Base-by-base conservation (phyloP, 306 rosid genomes). In the Castanospermum australe region DNA sequence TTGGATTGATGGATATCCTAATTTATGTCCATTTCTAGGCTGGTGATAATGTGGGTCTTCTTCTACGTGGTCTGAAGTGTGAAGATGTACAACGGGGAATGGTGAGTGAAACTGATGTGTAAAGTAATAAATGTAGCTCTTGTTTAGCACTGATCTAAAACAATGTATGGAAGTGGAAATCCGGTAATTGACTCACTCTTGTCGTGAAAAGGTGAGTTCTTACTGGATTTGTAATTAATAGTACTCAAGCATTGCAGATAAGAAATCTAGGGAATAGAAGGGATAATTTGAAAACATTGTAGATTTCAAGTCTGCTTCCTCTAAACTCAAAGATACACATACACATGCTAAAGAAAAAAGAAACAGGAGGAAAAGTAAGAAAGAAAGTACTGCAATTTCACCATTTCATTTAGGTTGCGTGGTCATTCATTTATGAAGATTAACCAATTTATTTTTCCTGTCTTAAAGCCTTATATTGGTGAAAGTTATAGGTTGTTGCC, bases 21-120 rank as follows among this genome's bases (percentile, higher is more conserved):
- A 67, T 47, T 47, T 83, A 67, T 75, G 32, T 62, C 20, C 55
- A 78, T 74, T 66, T 67, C 65, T 66, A 92, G 97, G 97, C 95
- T 44, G 95, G 97, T 83, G 97, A 94, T 82, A 92, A 94, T 56
- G 97, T 90, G 48, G 97, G 98, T 85, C 98, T 94, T 84, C 97
- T 92, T 86, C 90, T 92, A 17, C 88, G 97, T 86, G 97, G 98
- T 74, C 87, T 90, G 41, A 94, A 94, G 78, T 88, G 97, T 6
- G 96, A 92, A 73, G 98, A 90, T 69, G 82, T 94, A 24, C 94
- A 92, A 32, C 89, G 97, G 30, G 98, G 98, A 84, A 93, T 90
- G 93, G 98, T 94, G 67, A 72, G 86, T 83, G 73, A 71, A 70
- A 44, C 65, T 51, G 35, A 79, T 50, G 48, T 70, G 64, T 52